These are phyloP conservation scores for Amanita pallidorosea DNA, from an alignment of 768 basidiomycete genomes.

Conservation along the genomic window DNA sequence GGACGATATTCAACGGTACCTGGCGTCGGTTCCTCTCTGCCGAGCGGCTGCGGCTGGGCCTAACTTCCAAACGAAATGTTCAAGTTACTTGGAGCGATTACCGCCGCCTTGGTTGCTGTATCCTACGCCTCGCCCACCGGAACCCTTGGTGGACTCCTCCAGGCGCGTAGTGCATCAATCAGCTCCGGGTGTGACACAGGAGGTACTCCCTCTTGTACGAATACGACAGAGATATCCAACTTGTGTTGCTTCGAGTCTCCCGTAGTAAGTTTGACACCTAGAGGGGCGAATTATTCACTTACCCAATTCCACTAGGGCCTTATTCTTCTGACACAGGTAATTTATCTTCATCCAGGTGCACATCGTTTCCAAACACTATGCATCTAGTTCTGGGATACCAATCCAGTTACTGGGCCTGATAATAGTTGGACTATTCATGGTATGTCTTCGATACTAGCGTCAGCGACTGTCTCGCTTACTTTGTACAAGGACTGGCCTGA, in stretches of 20 bases:
- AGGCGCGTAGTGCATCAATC: neutral
- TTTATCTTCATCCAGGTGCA: neutral
- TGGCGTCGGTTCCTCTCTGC: too few relatives aligned
- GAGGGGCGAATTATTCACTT: neutral
- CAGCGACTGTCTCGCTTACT: neutral
- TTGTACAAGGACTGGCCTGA: constrained; percentile 3
- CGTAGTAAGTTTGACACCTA: neutral
- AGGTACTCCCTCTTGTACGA: constrained; percentile 44
- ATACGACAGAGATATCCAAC: constrained; percentile 25
- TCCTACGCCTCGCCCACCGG: constrained; percentile 1
- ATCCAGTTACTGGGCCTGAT: constrained; percentile 1
- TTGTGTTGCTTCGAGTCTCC: constrained; percentile 5
- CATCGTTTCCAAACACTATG: neutral
- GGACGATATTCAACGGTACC: too few relatives aligned
- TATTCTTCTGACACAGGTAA: constrained; percentile 2
- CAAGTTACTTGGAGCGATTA: neutral
- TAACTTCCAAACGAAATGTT: neutral
- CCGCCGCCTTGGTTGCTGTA: neutral
- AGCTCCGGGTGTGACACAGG: constrained; percentile 42
- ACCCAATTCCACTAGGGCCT: neutral
- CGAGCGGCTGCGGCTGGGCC: too few relatives aligned
- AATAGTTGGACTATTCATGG: constrained; percentile 6
- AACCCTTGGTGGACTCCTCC: neutral
- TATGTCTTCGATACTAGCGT: neutral
- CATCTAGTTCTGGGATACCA: constrained; percentile 5